Evolutionary conservation across 2,329 filamentous ascomycete genomes (phyloP).

Genomic region (Grosmannia clavigera): DNA sequence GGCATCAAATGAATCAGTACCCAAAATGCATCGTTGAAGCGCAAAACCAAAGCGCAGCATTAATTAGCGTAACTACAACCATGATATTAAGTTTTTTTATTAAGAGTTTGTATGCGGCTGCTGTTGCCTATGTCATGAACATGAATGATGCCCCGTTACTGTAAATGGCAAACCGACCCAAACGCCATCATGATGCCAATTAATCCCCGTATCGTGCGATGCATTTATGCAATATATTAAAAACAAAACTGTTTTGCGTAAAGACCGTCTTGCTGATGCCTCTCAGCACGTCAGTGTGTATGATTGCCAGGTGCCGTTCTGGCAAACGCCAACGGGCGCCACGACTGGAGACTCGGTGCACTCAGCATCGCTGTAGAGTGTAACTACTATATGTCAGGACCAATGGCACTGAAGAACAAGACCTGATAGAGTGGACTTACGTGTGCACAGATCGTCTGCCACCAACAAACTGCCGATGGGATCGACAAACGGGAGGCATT

Average conservation of each 20-base stretch:
- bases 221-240: neutral
- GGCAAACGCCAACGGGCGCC: conserved; percentile 1
- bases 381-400: conserved; percentile 3
- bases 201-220: neutral
- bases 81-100: neutral
- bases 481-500: conserved; percentile 6
- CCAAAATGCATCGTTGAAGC: too few species aligned
- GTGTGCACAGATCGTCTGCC: conserved; percentile 4
- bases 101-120: neutral
- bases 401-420: neutral
- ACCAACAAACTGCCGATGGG: conserved; percentile 8
- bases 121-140: neutral
- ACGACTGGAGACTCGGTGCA: conserved; percentile 2
- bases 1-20: too few species aligned
- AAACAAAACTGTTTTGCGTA: neutral
- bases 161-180: neutral
- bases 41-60: too few species aligned
- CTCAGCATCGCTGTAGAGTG: conserved; percentile 3
- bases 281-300: conserved; percentile 11
- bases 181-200: neutral
- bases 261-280: neutral
- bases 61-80: too few species aligned
- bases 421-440: neutral
- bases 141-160: neutral
- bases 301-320: conserved; percentile 8